Evolutionary conservation across 176 grass and related monocot genomes (phyloP), one percentile per base, ranked within the genome.

Genomic region (Eleusine indica): DNA sequence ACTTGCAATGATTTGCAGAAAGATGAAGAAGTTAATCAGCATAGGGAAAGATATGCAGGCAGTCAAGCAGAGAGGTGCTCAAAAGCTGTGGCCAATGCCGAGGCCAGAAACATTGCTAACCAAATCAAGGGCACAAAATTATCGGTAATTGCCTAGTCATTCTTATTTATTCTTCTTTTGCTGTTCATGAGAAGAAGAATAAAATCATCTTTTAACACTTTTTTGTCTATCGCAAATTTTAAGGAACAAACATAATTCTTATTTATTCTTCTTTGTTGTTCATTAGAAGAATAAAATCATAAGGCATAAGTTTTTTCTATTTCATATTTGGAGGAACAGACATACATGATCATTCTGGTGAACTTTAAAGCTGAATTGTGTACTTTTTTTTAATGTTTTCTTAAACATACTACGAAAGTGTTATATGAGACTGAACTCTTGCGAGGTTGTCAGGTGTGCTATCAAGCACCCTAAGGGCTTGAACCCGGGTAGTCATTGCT

Each of bases 21-120:
- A 94, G 87, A 96, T 61, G 91, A 95, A 75, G 93, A 94, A 4
- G 89, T 89, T n/a, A 80, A 81, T 68, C 79, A 47, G 35, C 90
- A 92, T 63, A 88, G 96, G 71, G 70, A 85, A 28, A 98, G 80
- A 75, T 98, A 95, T 83, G 87, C 96, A 4, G 93, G 96, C 25
- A 95, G 91, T 68, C 96, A 98, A 90, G 83, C 93, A 83, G 93
- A 95, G 46, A 95, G 96, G 68, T 80, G 71, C 85, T 80, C 67
- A 71, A 98, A 95, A 81, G 87, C 84, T 22, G 89, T 91, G 84
- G 90, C 83, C 56, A 93, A 94, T 73, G 81, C 75, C 9, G 90
- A 94, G 73, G 91, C 93, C 47, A 96, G 81, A 65, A 91, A 84
- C 81, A 83, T 88, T 64, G 75, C 92, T 25, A 87, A 94, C 40